A percentile compares a stretch with the other conserved stretches of the same genome.
Evolutionary conservation across 495 filamentous ascomycete species (phyloP).

Genomic region (Neurospora sp.): DNA sequence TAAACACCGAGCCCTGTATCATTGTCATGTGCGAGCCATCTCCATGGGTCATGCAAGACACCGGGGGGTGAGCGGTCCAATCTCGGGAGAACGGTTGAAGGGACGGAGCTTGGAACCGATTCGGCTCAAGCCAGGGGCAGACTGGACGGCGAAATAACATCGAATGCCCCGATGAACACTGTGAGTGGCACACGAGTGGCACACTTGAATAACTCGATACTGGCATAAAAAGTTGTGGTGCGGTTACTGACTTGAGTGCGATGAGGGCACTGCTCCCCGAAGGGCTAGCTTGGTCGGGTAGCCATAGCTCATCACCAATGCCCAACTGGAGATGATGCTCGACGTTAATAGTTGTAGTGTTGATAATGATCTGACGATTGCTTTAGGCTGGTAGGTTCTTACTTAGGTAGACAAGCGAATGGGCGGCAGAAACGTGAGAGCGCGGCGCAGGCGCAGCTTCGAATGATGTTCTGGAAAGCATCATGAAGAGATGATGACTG

Average conservation of each 20-base stretch:
- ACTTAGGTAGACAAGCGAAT: not conserved
- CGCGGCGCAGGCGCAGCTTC: not conserved
- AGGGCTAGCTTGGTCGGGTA: not conserved
- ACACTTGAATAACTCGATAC: not conserved
- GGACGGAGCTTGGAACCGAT: not conserved
- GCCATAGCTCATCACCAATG: not conserved
- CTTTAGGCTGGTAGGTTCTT: not conserved
- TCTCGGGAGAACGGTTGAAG: not conserved
- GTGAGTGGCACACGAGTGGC: not conserved
- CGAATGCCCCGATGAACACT: not conserved
- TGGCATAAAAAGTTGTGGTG: not conserved
- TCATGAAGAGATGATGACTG: not conserved
- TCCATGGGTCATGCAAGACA: not conserved
- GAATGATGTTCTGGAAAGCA: not conserved
- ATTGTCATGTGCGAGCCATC: not conserved
- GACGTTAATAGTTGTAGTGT: not conserved
- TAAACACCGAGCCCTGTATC: not conserved
- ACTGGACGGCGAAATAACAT: not conserved
- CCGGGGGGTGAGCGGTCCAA: not conserved
- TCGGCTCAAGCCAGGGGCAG: not conserved
- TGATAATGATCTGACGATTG: not conserved
- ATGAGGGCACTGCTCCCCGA: not conserved
- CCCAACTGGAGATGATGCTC: not conserved
- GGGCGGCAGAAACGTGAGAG: not conserved
- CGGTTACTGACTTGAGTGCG: not conserved